Base-by-base conservation (phyloP, 805 yeast genomes). In the Pichia scutulata region DNA sequence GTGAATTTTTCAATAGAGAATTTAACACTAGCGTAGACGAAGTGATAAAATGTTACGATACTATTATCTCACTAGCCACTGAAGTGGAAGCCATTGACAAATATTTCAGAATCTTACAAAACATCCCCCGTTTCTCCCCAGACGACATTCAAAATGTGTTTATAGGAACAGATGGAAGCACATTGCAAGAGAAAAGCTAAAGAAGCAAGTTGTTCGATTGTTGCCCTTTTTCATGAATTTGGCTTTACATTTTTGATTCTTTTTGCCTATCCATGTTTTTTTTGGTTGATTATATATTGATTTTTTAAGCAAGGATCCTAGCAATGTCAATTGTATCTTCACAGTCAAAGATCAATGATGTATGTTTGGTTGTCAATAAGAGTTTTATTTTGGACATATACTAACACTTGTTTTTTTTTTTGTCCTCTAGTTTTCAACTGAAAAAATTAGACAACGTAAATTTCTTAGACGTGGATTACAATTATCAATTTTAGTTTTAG, bases 381-480 rank as follows among this genome's bases (percentile, higher is more conserved):
- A 40, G 13, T 33, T n/a, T 16, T n/a, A 3, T n/a, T 33, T 16
- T 33, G 19, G 8, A 22, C 16, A 4, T 21, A 22, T 40, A 40
- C 42, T 40, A 22, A 40, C 42, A 40, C 21, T 12, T 24, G 1
- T 24, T 9, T 36, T 26, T 37, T 33, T 10, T 24, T 8, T 22
- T 13, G n/a, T n/a, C n/a, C n/a, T n/a, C n/a, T 19, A 45, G 67
- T 50, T 62, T 12, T 59, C 68, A 44, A 64, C 69, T 16, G 69
- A 66, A 49, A 66, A 64, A 50, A 64, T 66, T 45, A 63, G 69
- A 22, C 67, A 63, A 52, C 69, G 75, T 44, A 76, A 76, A 61
- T 76, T 77, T 43, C 64, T 77, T 49, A 77, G 74, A 60, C 73
- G 75, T 56, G 72, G 78, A 37, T 70, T 76, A 61, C 76, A 75